phyloP scores from a whole-genome alignment of 148 eudicot species.

The Diospyros kaki region DNA sequence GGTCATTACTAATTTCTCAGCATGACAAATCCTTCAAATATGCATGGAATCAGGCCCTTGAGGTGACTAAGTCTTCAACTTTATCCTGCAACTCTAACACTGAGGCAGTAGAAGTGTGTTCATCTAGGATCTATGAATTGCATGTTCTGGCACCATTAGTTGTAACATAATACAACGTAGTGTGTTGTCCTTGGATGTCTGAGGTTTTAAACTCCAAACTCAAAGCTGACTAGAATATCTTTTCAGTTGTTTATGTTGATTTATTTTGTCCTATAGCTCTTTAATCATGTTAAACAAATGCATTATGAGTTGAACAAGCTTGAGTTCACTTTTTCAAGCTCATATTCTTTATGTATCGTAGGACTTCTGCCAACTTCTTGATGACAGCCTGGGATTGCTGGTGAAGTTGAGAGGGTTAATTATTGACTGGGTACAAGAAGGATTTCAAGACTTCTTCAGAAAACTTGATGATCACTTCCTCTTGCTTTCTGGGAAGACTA shows the following conservation, averaged over 20 bases:
- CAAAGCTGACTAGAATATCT: no score
- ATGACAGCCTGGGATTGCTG: slow-evolving; percentile 60
- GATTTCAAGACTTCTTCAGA: slow-evolving; percentile 83
- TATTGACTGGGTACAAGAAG: slow-evolving; percentile 92
- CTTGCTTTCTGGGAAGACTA: slow-evolving; percentile 64
- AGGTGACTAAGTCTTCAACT: no score
- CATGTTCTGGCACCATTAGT: no score
- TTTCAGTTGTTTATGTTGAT: slow-evolving; percentile 7
- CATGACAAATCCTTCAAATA: no score
- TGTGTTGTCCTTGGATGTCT: no score
- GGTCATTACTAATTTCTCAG: no score
- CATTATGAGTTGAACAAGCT: background rate
- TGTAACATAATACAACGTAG: no score
- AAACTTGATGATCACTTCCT: slow-evolving; percentile 65
- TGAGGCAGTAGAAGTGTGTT: no score
- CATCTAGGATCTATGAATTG: no score
- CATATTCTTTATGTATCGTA: slow-evolving; percentile 22
- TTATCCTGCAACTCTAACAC: no score
- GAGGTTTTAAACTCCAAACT: no score
- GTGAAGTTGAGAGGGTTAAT: slow-evolving; percentile 57
- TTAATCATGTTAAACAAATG: background rate
- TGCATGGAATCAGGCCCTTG: no score
- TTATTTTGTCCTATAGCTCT: background rate
- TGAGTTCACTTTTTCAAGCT: slow-evolving; percentile 7
- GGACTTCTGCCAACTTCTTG: slow-evolving; percentile 85